Percentiles rank a stretch among this genome's conserved stretches.
Evolutionary conservation across 441 rosid genomes (phyloP).

Genomic region (Mallotus repandus): DNA sequence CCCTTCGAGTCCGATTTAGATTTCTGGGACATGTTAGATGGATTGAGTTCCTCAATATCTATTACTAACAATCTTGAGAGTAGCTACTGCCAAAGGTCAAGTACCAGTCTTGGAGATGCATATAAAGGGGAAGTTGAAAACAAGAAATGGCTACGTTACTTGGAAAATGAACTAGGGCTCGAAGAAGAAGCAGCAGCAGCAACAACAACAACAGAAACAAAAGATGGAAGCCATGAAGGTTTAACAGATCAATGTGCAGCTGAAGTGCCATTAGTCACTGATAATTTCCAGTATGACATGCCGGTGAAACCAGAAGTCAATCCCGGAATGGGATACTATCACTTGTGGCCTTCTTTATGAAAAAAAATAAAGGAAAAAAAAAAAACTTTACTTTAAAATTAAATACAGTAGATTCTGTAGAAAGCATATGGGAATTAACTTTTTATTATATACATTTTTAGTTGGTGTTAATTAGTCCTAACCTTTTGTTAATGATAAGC

Average conservation of each 20-base stretch:
- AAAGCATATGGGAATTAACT: neutral
- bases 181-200: constrained; percentile 25
- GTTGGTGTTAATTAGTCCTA: neutral
- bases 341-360: constrained; percentile 25
- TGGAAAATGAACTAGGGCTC: constrained; percentile 70
- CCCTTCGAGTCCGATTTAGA: constrained; percentile 62
- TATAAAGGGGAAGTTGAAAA: constrained; percentile 31
- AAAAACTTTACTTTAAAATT: neutral
- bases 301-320: constrained; percentile 25
- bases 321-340: constrained; percentile 21
- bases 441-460: neutral
- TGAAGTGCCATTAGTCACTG: constrained; percentile 11
- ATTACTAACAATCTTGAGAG: constrained; percentile 18
- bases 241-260: constrained; percentile 12
- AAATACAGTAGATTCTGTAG: neutral
- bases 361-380: neutral
- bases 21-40: constrained; percentile 73
- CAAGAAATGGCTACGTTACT: constrained; percentile 56
- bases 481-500: neutral
- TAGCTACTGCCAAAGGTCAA: constrained; percentile 26
- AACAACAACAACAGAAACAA: constrained; percentile 19
- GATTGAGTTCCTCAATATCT: constrained; percentile 30
- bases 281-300: constrained; percentile 19
- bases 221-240: constrained; percentile 24
- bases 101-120: constrained; percentile 22